Conservation (phyloP, 179 eudicot species). For the Spinacia oleracea region DNA sequence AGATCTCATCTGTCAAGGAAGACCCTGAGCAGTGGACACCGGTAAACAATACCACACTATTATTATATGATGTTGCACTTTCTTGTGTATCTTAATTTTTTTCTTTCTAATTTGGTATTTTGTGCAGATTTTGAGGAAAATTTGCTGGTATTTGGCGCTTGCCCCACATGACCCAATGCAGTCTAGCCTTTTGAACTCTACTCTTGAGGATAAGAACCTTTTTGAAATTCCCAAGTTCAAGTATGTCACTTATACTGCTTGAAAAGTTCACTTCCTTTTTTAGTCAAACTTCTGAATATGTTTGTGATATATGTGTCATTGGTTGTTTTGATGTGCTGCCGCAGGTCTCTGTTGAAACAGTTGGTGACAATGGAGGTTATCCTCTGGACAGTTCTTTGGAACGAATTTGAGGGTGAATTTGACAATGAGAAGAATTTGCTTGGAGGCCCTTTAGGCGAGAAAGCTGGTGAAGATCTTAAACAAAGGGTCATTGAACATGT, state of each 20-base stretch:
- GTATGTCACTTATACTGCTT: conserved; percentile 36
- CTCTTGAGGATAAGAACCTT: conserved; percentile 91
- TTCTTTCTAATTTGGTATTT: conserved; percentile 22
- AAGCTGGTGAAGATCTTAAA: conserved; percentile 88
- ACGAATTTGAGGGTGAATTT: conserved; percentile 75
- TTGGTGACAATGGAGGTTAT: conserved; percentile 95
- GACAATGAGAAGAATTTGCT: conserved; percentile 77
- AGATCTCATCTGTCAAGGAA: conserved; percentile 76
- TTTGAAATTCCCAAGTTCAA: conserved; percentile 84
- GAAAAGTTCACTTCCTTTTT: background rate
- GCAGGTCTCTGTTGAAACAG: conserved; percentile 77
- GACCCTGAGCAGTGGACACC: conserved; percentile 76
- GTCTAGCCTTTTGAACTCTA: conserved; percentile 90
- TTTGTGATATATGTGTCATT: conserved; percentile 17
- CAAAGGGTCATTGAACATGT: conserved; percentile 97
- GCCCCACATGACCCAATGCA: conserved; percentile 98
- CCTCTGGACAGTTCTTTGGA: conserved; percentile 89
- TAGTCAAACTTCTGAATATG: conserved; percentile 7
- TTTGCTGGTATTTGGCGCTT: conserved; percentile 91
- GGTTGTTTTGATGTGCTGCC: conserved; percentile 19
- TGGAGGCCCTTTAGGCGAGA: conserved; percentile 85
- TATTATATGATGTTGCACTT: background rate
- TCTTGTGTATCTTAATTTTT: background rate
- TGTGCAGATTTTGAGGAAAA: conserved; percentile 79
- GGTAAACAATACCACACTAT: conserved; percentile 36